phyloP scores from a whole-genome alignment of 2,329 filamentous ascomycete species.

The Talaromyces sp. region DNA sequence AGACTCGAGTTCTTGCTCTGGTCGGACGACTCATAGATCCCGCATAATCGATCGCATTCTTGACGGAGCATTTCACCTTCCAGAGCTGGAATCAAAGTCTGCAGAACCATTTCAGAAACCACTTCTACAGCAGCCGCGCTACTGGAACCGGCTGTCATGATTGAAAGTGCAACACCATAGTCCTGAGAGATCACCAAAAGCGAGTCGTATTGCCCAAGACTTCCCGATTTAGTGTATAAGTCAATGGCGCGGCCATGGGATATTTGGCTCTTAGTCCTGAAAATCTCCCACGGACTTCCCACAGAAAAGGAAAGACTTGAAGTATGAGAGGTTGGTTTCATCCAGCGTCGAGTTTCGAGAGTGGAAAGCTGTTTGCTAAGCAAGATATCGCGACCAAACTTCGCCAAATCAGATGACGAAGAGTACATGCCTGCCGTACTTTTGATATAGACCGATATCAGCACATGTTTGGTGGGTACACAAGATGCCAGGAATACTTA shows the following conservation, averaged over 20 bases:
- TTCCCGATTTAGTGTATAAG: slow-evolving; percentile 30
- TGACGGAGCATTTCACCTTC: not conserved
- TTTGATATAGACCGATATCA: slow-evolving; percentile 19
- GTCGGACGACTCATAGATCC: not conserved
- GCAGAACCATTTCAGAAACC: not conserved
- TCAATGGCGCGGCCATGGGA: slow-evolving; percentile 24
- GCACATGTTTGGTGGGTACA: not conserved
- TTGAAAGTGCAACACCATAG: slow-evolving; percentile 4
- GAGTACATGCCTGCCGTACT: slow-evolving; percentile 49
- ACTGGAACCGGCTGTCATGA: slow-evolving; percentile 3
- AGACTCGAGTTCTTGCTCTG: slow-evolving; percentile 2
- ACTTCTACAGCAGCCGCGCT: not conserved
- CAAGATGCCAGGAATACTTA: slow-evolving; percentile 28
- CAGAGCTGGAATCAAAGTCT: not conserved
- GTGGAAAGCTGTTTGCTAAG: slow-evolving; percentile 37
- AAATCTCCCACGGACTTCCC: slow-evolving; percentile 49
- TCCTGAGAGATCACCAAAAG: slow-evolving; percentile 29
- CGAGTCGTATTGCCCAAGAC: slow-evolving; percentile 28
- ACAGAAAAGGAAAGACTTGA: slow-evolving; percentile 41
- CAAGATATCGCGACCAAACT: slow-evolving; percentile 48
- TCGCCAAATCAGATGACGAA: slow-evolving; percentile 43
- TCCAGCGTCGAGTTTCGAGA: slow-evolving; percentile 45
- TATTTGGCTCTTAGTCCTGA: slow-evolving; percentile 14
- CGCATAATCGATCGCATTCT: slow-evolving; percentile 5
- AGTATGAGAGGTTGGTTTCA: slow-evolving; percentile 43